A percentile compares a stretch with the other conserved stretches of the same genome.
Evolutionary conservation across 2,329 filamentous ascomycete species (phyloP).

Genomic region (Ascosphaera pollenicola): DNA sequence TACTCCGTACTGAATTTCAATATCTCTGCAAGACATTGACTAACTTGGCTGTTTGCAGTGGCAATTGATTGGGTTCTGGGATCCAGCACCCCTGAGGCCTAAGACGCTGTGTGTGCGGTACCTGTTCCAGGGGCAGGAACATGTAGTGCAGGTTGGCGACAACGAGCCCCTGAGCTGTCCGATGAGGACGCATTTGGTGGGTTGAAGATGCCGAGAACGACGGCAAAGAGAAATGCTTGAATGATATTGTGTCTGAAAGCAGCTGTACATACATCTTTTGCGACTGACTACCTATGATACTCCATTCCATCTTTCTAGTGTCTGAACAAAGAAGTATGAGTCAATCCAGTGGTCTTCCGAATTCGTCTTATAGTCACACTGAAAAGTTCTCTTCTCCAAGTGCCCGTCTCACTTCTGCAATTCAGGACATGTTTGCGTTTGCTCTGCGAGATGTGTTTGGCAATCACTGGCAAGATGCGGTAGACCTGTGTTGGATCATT

Average conservation of each 20-base stretch:
- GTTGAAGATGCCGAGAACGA: background rate
- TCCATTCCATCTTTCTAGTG: too few species aligned
- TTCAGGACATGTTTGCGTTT: too few species aligned
- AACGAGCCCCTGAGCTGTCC: constrained; percentile 17
- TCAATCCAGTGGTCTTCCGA: too few species aligned
- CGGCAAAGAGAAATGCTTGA: constrained; percentile 2
- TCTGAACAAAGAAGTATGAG: too few species aligned
- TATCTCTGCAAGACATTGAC: background rate
- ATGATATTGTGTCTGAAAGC: constrained; percentile 1
- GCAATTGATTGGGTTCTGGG: constrained; percentile 21
- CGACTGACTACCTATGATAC: background rate
- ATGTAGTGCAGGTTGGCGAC: constrained; percentile 17
- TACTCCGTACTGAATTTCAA: background rate
- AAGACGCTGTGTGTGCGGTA: constrained; percentile 22
- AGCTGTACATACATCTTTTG: constrained; percentile 1
- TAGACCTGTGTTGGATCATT: too few species aligned
- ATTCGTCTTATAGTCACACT: too few species aligned
- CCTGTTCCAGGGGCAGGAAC: constrained; percentile 16
- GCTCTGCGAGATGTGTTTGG: too few species aligned
- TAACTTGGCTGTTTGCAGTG: constrained; percentile 10
- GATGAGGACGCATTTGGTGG: constrained; percentile 15
- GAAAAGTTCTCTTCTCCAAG: too few species aligned
- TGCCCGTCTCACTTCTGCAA: too few species aligned
- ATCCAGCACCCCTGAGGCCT: constrained; percentile 19
- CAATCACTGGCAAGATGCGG: too few species aligned